Evolutionary conservation across 73 alveolate species (phyloP).

Genomic region (Paramecium tetraurelia): DNA sequence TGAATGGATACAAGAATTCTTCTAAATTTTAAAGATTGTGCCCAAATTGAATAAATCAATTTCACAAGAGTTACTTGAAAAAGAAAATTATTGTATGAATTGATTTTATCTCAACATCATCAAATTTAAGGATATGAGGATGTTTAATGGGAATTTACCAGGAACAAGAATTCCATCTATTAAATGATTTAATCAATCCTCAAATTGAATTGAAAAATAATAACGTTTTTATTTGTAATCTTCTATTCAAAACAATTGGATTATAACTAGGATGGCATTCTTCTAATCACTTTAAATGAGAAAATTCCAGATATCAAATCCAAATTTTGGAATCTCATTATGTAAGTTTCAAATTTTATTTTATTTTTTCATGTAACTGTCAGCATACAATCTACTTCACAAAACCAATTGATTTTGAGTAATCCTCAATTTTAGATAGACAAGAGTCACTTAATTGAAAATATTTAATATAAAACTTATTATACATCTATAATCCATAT

Average conservation of each 20-base stretch:
- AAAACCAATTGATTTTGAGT: slow-evolving; percentile 32
- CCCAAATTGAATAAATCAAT: background rate
- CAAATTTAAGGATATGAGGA: slow-evolving; percentile 2
- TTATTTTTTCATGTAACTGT: slow-evolving; percentile 43
- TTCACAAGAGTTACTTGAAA: background rate
- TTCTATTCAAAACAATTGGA: slow-evolving; percentile 46
- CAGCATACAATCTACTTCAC: slow-evolving; percentile 47
- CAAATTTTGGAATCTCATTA: slow-evolving; percentile 40
- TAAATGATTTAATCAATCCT: background rate
- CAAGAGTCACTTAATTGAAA: background rate
- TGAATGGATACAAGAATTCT: background rate
- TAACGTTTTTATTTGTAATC: slow-evolving; percentile 43
- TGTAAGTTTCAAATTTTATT: slow-evolving; percentile 58
- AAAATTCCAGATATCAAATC: slow-evolving; percentile 27
- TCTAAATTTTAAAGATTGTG: background rate
- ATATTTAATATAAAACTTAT: background rate
- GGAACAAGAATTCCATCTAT: background rate
- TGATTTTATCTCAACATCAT: slow-evolving; percentile 6
- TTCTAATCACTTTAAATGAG: background rate
- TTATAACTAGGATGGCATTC: slow-evolving; percentile 24
- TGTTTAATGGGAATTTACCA: background rate
- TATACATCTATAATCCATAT: background rate
- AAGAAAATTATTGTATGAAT: background rate
- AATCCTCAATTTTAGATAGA: background rate
- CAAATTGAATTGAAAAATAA: background rate